Percentiles rank a stretch among this genome's conserved stretches.
Conservation (phyloP, 345 rosid genomes). For the Brassica nigra region DNA sequence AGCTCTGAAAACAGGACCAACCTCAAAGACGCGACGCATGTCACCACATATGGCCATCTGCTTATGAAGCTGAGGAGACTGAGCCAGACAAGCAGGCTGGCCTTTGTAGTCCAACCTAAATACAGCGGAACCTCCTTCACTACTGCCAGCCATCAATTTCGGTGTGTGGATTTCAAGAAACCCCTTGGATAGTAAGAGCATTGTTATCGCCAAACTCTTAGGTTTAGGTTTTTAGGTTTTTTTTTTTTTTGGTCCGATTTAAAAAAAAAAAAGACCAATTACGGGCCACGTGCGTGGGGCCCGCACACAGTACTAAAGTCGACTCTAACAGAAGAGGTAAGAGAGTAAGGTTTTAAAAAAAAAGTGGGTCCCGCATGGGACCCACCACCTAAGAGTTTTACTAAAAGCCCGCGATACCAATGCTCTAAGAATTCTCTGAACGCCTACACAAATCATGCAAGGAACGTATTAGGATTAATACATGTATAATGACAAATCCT, state of each 20-base stretch:
- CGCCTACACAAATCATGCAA: not conserved
- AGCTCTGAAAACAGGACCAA: not conserved
- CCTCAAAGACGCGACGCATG: not conserved
- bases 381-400: too few relatives aligned
- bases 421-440: not conserved
- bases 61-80: not conserved
- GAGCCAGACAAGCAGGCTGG: not conserved
- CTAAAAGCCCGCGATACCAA: too few relatives aligned
- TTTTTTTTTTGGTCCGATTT: too few relatives aligned
- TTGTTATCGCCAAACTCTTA: too few relatives aligned
- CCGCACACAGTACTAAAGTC: too few relatives aligned
- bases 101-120: not conserved
- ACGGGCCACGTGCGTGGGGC: too few relatives aligned
- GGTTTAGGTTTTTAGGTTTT: too few relatives aligned
- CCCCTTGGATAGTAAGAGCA: not conserved
- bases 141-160: not conserved
- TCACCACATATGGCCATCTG: not conserved
- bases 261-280: too few relatives aligned
- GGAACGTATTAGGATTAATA: not conserved
- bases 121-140: not conserved
- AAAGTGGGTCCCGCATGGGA: too few relatives aligned
- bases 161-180: slow-evolving; percentile 1
- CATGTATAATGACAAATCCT: not conserved
- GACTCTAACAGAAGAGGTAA: too few relatives aligned
- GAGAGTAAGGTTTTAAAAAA: too few relatives aligned